These are phyloP conservation scores for Tricholoma terreum DNA, from an alignment of 768 basidiomycete species.

Conservation along the genomic window DNA sequence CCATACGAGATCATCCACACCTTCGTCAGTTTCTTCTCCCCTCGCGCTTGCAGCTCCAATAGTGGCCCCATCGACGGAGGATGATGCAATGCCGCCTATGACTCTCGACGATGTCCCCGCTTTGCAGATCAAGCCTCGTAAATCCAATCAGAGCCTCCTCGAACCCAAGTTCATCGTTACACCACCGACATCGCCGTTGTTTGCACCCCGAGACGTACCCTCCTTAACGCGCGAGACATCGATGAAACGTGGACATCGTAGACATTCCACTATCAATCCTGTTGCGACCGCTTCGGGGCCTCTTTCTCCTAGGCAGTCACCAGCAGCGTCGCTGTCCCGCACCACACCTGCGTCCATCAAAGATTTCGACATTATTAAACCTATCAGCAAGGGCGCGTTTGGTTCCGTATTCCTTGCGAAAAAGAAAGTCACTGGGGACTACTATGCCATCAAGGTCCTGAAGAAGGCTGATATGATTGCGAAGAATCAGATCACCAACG, in stretches of 20 bases:
- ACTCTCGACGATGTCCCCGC: constrained; percentile 53
- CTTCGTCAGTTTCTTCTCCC: constrained; percentile 85
- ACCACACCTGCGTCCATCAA: constrained; percentile 91
- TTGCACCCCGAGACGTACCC: constrained; percentile 39
- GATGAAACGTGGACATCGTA: constrained; percentile 57
- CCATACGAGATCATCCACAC: constrained; percentile 81
- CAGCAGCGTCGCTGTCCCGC: constrained; percentile 72
- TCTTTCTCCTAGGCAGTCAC: constrained; percentile 83
- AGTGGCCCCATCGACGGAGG: constrained; percentile 60
- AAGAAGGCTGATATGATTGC: constrained; percentile 99
- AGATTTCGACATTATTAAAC: constrained; percentile 99
- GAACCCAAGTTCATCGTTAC: constrained; percentile 67
- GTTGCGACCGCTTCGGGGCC: constrained; percentile 63
- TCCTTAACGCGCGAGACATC: constrained; percentile 43
- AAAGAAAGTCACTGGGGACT: constrained; percentile 97
- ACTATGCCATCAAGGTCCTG: constrained; percentile 99
- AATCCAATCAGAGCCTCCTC: constrained; percentile 62
- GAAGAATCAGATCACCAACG: constrained; percentile 99
- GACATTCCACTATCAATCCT: constrained; percentile 70
- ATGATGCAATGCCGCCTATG: constrained; percentile 63
- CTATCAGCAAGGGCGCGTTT: constrained; percentile 98
- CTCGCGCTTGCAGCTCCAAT: constrained; percentile 84
- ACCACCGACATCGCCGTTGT: constrained; percentile 73
- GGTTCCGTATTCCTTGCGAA: constrained; percentile 98
- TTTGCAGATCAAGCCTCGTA: constrained; percentile 54